Evolutionary conservation across 2,329 filamentous ascomycete genomes (phyloP).

Genomic region (Fusarium domesticum): DNA sequence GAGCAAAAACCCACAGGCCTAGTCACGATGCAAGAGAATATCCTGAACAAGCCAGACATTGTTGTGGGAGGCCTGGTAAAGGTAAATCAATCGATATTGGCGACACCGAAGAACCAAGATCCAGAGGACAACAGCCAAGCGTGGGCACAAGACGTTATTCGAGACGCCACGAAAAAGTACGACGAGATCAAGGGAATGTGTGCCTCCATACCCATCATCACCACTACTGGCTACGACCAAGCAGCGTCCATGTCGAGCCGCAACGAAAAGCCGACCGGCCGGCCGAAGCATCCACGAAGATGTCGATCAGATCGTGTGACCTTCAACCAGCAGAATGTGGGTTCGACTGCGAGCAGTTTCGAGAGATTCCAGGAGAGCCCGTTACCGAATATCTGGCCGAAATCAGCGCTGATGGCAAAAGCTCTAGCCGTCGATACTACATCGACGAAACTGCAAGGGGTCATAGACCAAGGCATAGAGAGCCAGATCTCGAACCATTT

Average conservation of each 20-base stretch:
- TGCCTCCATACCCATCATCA: conserved; percentile 60
- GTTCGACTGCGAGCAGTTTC: conserved; percentile 15
- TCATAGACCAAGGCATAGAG: conserved; percentile 13
- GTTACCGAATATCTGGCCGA: conserved; percentile 30
- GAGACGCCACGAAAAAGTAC: conserved; percentile 21
- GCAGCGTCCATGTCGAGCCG: conserved; percentile 17
- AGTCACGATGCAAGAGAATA: conserved; percentile 11
- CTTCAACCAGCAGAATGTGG: conserved; percentile 23
- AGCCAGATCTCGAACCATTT: conserved; percentile 6
- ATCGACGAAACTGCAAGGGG: conserved; percentile 18
- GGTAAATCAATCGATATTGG: conserved; percentile 9
- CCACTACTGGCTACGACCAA: conserved; percentile 55
- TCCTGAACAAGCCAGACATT: conserved; percentile 14
- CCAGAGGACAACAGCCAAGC: conserved; percentile 8
- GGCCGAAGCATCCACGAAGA: conserved; percentile 5
- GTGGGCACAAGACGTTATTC: conserved; percentile 24
- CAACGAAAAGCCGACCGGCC: not conserved
- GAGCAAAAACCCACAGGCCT: not conserved
- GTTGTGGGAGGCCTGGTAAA: conserved; percentile 5
- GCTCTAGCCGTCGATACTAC: conserved; percentile 33
- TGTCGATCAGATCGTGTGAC: conserved; percentile 15
- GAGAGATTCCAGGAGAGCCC: conserved; percentile 17
- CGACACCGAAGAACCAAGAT: conserved; percentile 5
- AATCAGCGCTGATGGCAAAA: conserved; percentile 7
- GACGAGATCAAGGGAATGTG: conserved; percentile 29